phyloP scores from a whole-genome alignment of 2,329 filamentous ascomycete genomes.

The Plenodomus biglobosus region DNA sequence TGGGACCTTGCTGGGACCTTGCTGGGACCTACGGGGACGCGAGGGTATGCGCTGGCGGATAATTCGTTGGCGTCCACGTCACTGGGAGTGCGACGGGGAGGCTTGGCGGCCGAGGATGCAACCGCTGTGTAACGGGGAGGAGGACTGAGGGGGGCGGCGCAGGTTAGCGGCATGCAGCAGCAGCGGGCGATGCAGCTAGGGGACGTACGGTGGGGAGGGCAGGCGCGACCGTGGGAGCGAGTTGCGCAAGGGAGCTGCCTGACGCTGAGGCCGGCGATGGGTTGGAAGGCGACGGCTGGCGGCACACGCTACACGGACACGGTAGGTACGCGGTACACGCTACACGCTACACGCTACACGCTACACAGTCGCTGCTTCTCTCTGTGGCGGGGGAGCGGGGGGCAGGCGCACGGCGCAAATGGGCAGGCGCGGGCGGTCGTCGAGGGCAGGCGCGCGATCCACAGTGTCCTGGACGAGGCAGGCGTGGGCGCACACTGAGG shows the following conservation, averaged over 20 bases:
- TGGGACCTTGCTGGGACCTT: slow-evolving; percentile 15
- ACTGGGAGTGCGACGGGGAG: slow-evolving; percentile 33
- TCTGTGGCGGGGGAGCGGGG: background rate
- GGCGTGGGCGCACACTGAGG: background rate
- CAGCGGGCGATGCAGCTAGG: slow-evolving; percentile 20
- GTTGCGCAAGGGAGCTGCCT: slow-evolving; percentile 5
- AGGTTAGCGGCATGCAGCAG: slow-evolving; percentile 41
- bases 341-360: no score
- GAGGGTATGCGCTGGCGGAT: slow-evolving; percentile 53
- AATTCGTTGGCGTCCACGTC: slow-evolving; percentile 48
- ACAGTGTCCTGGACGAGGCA: no score
- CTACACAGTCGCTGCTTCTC: no score
- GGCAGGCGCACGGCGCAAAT: slow-evolving; percentile 10
- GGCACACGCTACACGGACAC: no score
- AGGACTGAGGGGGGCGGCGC: slow-evolving; percentile 24
- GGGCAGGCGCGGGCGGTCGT: slow-evolving; percentile 10
- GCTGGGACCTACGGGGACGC: slow-evolving; percentile 18
- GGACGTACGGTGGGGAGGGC: slow-evolving; percentile 7
- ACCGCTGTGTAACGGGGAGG: slow-evolving; percentile 35
- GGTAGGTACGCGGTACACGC: no score
- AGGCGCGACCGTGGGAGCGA: background rate
- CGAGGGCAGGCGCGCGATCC: slow-evolving; percentile 11
- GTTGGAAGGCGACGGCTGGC: no score
- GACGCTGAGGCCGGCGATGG: no score
- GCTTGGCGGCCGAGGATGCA: slow-evolving; percentile 41